Base-by-base conservation (phyloP, 2,329 filamentous ascomycete species). In the Clathrospora elynae region DNA sequence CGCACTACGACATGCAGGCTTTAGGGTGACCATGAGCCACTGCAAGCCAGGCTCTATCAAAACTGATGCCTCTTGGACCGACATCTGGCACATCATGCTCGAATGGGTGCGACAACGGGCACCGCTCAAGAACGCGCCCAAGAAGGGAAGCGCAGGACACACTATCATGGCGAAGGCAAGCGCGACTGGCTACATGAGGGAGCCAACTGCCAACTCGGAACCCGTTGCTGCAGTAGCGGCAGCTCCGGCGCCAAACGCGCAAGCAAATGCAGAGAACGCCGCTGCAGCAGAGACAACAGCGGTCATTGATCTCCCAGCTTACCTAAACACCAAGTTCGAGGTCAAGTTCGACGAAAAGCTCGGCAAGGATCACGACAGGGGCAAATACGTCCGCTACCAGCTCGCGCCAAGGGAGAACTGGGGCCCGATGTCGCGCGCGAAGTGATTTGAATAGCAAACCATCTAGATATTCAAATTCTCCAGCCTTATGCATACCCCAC, bases 81-180 rank as follows among this genome's bases (percentile, higher is more conserved):
- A 89, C 0, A 81, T 99, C 33, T 97, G 93, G 91, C 87, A 95
- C 66, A 76, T 97, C 18, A 93, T 97, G 83, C 81, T 88, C 17
- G 90, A 96, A 71, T 99, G 90, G 90, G 82, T 88, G 10, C 81
- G 86, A 16, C 90, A 95, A 65, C 87, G 86, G 60, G 78, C 82
- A 0, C 90, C 91, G 0, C 78, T 95, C 44, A 95, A 88, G 64
- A 81, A 85, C 23, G 82, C 83, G 13, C 76, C 95, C 41, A 86
- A 82, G 58, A 78, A 83, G 26, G 80, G 79, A n/a, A 88, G 80
- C 36, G 75, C 90, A 1, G 89, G 88, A 1, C 88, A 82, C 64
- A 82, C 75, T 35, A 84, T 97, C 29, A 49, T 51, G 19, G 41
- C 50, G 13, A 59, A 61, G 26, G 43, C 53, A 16, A 53, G 29